Base-by-base conservation (phyloP, 805 yeast species). In the Candida broadrunensis region DNA sequence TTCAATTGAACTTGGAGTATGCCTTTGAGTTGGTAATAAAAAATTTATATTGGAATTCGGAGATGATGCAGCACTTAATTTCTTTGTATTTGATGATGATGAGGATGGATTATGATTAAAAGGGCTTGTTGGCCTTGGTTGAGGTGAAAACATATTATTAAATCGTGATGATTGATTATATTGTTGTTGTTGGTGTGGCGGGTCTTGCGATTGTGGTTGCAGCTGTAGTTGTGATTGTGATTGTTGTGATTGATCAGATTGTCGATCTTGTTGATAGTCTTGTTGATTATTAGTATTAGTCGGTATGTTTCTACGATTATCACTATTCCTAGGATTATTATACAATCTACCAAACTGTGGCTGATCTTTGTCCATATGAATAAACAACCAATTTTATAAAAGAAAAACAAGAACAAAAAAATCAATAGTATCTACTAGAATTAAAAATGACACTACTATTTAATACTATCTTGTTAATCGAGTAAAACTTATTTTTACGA, bases 1-100 rank as follows among this genome's bases (percentile, higher is more conserved):
- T 30, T 47, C 53, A 14, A 49, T 44, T 21, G 41, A 24, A 6
- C 35, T 21, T 15, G 37, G 34, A 3, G 30, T 42, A 15, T 35
- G 44, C 8, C 42, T 32, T 27, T 36, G 48, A n/a, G 33, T 37
- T 12, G 35, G 36, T 16, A 41, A 17, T 9, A 35, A 33, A 13
- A 35, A 38, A 11, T 34, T 27, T 31, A 40, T 18, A 18, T 18
- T 30, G 15, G 37, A 32, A 15, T 29, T 29, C 14, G 32, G 32
- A 5, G 32, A 29, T 14, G 32, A 29, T 14, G 32, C 32, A 29
- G 32, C 32, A 15, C 32, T 29, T 29, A 6, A 18, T 34, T 38
- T 24, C 31, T 35, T 44, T 27, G 35, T 31, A 26, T 21, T 21
- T 7, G 24, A 21, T 23, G 24, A 33, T 5, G 29, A 17, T 9